Evolutionary conservation across 192 early-diverging fungal genomes (phyloP).

Genomic region (Entomortierella parvispora): DNA sequence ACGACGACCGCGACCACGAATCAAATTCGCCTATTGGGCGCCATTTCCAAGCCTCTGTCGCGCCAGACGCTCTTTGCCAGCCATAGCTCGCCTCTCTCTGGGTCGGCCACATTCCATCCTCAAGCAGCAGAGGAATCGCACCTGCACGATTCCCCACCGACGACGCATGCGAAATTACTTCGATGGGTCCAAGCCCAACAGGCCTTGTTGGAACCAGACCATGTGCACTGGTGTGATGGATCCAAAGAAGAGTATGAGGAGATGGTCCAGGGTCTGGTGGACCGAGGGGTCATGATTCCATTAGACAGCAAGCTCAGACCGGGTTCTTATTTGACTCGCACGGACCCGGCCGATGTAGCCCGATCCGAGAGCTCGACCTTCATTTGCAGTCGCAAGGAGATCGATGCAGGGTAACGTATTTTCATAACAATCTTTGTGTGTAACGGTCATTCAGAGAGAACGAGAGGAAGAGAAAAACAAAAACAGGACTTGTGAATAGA

Average conservation of each 20-base stretch:
- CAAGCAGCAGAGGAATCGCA: constrained; percentile 6
- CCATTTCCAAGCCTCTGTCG: constrained; percentile 34
- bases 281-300: constrained; percentile 42
- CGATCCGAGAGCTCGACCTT: constrained; percentile 49
- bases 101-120: constrained; percentile 23
- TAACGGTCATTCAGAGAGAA: too few relatives aligned
- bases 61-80: constrained; percentile 42
- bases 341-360: constrained; percentile 45
- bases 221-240: constrained; percentile 51
- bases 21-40: constrained; percentile 29
- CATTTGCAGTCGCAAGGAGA: constrained; percentile 33
- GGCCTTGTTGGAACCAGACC: constrained; percentile 33
- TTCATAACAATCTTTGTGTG: too few relatives aligned
- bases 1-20: neutral
- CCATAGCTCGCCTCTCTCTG: constrained; percentile 31
- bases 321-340: constrained; percentile 38
- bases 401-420: constrained; percentile 37
- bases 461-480: too few relatives aligned
- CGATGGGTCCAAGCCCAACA: constrained; percentile 46
- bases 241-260: constrained; percentile 33
- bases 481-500: too few relatives aligned
- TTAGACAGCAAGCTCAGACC: constrained; percentile 37
- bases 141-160: constrained; percentile 9
- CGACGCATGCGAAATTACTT: constrained; percentile 21
- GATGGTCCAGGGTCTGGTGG: constrained; percentile 20